phyloP scores from a whole-genome alignment of 2,329 filamentous ascomycete genomes.

The Tothia fuscella region DNA sequence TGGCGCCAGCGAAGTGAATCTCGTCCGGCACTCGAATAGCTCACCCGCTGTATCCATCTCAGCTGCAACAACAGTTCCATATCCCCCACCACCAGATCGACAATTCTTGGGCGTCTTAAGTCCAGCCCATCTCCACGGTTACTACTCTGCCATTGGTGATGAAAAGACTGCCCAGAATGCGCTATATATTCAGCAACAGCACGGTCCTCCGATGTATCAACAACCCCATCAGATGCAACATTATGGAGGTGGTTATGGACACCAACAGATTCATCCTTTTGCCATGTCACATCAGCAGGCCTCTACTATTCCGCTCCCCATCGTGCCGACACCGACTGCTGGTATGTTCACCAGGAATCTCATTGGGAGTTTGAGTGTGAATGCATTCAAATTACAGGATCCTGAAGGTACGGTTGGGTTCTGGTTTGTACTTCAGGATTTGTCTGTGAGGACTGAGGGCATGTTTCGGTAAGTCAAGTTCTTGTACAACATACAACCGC shows the following conservation, averaged over 20 bases:
- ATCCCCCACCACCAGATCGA: slow-evolving; percentile 41
- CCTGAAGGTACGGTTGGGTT: slow-evolving; percentile 71
- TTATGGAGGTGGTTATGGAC: not conserved
- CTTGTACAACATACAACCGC: not conserved
- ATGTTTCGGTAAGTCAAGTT: slow-evolving; percentile 61
- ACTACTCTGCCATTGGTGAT: not conserved
- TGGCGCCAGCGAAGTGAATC: slow-evolving; percentile 51
- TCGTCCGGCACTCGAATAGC: slow-evolving; percentile 52
- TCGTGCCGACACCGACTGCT: slow-evolving; percentile 37
- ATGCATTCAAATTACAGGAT: slow-evolving; percentile 74
- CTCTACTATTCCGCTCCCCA: not conserved
- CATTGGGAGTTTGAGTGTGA: slow-evolving; percentile 82
- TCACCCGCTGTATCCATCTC: slow-evolving; percentile 62
- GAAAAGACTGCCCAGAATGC: not conserved
- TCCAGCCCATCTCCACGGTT: not conserved
- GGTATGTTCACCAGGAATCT: slow-evolving; percentile 93
- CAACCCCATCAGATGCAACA: not conserved
- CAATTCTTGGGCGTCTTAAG: slow-evolving; percentile 2
- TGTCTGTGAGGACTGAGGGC: slow-evolving; percentile 89
- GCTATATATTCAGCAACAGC: not conserved
- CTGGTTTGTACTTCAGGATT: slow-evolving; percentile 93
- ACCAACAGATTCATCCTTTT: not conserved
- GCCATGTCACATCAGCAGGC: not conserved
- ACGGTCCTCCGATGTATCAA: not conserved
- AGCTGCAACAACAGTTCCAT: slow-evolving; percentile 67